Conservation (phyloP, 2,329 filamentous ascomycete species). For the Penicillium sp. region DNA sequence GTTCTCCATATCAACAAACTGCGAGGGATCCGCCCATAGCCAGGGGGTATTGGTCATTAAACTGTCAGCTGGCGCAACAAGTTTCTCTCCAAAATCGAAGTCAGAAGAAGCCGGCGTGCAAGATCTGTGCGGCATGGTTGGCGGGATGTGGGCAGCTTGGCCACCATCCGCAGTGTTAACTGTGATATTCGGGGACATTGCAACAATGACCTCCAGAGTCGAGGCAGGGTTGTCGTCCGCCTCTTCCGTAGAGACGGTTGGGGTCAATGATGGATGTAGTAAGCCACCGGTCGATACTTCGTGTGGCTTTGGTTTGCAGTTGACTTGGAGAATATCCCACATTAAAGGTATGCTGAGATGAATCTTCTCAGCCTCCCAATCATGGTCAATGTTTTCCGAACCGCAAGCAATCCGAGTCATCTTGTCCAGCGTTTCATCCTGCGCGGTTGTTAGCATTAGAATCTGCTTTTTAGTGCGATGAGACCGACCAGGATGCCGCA, state of each 20-base stretch:
- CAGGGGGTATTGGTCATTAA: slow-evolving; percentile 32
- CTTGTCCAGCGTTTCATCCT: slow-evolving; percentile 44
- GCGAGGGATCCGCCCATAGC: slow-evolving; percentile 28
- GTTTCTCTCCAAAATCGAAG: slow-evolving; percentile 16
- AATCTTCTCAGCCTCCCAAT: slow-evolving; percentile 48
- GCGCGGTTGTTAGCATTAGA: slow-evolving; percentile 5
- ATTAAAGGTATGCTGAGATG: slow-evolving; percentile 47
- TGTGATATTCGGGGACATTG: slow-evolving; percentile 45
- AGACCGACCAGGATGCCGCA: slow-evolving; percentile 40
- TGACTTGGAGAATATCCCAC: slow-evolving; percentile 48
- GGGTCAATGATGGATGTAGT: slow-evolving; percentile 37
- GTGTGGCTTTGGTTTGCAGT: slow-evolving; percentile 34
- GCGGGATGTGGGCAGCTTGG: slow-evolving; percentile 41
- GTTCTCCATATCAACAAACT: slow-evolving; percentile 28
- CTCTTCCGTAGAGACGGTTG: slow-evolving; percentile 28
- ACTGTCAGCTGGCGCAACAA: slow-evolving; percentile 28
- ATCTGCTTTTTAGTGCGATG: background rate
- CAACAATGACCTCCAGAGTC: slow-evolving; percentile 44
- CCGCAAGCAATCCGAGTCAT: slow-evolving; percentile 46
- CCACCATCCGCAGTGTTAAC: slow-evolving; percentile 47
- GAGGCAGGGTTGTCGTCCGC: slow-evolving; percentile 30
- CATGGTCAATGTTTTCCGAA: slow-evolving; percentile 43
- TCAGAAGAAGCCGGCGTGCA: slow-evolving; percentile 11
- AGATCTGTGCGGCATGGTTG: slow-evolving; percentile 14
- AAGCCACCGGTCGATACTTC: slow-evolving; percentile 34